Evolutionary conservation across 1,284 basidiomycete genomes (phyloP).

Genomic region (Amylostereum areolatum): DNA sequence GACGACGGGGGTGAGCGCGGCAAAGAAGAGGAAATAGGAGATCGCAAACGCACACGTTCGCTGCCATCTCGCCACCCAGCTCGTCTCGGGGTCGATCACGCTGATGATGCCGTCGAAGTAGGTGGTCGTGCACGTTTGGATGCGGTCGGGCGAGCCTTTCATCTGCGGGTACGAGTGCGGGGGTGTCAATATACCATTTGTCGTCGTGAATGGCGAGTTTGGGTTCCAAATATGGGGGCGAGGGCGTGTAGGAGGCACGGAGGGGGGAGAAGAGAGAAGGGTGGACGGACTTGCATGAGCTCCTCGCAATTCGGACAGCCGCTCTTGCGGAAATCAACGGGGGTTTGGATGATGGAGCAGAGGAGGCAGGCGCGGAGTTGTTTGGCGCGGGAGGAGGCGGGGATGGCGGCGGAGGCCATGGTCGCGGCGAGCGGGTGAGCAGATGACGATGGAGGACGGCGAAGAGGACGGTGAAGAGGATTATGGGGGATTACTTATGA

Average conservation of each 20-base stretch:
- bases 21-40: neutral
- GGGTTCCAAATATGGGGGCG: neutral
- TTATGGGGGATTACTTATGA: too few species aligned
- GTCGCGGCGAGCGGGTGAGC: too few species aligned
- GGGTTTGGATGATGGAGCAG: slow-evolving; percentile 85
- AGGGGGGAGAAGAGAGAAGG: neutral
- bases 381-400: slow-evolving; percentile 56
- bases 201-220: too few species aligned
- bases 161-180: slow-evolving; percentile 54
- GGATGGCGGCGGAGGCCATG: slow-evolving; percentile 37
- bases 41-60: slow-evolving; percentile 62
- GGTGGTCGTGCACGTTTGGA: slow-evolving; percentile 86
- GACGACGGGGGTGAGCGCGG: neutral
- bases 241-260: neutral
- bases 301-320: slow-evolving; percentile 99
- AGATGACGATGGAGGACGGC: too few species aligned
- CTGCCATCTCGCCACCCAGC: slow-evolving; percentile 96
- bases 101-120: slow-evolving; percentile 93
- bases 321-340: slow-evolving; percentile 76
- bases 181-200: too few species aligned
- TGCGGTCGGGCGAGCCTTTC: slow-evolving; percentile 82
- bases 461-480: neutral
- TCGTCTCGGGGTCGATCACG: slow-evolving; percentile 81
- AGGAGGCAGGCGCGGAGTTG: slow-evolving; percentile 86
- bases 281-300: slow-evolving; percentile 72